Evolutionary conservation across 108 stramenopile genomes (phyloP).

Genomic region (Bacterosira constricta): DNA sequence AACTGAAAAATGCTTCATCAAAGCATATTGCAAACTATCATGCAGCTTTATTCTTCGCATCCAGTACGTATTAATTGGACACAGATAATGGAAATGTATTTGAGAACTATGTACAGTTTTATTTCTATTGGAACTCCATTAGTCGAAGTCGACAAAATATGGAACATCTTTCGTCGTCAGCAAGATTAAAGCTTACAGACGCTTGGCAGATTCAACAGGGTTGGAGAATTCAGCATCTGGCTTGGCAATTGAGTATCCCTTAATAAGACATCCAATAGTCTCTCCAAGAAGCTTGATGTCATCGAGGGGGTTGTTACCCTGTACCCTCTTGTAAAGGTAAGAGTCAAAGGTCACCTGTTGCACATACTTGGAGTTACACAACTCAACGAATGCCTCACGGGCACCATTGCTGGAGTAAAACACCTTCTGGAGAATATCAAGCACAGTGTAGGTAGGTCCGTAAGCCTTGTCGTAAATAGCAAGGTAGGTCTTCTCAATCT

Average conservation of each 20-base stretch:
- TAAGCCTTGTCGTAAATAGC: constrained; percentile 92
- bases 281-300: constrained; percentile 97
- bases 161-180: background rate
- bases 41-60: too few species aligned
- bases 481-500: constrained; percentile 93
- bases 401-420: constrained; percentile 98
- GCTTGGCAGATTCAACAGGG: constrained; percentile 94
- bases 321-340: constrained; percentile 98
- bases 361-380: constrained; percentile 97
- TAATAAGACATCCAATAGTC: constrained; percentile 94
- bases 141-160: background rate
- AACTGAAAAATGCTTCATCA: too few species aligned
- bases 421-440: constrained; percentile 96
- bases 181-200: constrained; percentile 72
- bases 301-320: constrained; percentile 97
- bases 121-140: background rate
- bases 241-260: constrained; percentile 93
- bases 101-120: too few species aligned
- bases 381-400: constrained; percentile 97
- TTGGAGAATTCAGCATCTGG: constrained; percentile 95
- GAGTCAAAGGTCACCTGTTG: constrained; percentile 99
- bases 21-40: too few species aligned
- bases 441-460: constrained; percentile 96
- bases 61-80: too few species aligned
- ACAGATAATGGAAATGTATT: too few species aligned